Percentiles rank a stretch among this genome's conserved stretches.
phyloP scores from a whole-genome alignment of 2,329 filamentous ascomycete species.

The Xylariaceae sp. region DNA sequence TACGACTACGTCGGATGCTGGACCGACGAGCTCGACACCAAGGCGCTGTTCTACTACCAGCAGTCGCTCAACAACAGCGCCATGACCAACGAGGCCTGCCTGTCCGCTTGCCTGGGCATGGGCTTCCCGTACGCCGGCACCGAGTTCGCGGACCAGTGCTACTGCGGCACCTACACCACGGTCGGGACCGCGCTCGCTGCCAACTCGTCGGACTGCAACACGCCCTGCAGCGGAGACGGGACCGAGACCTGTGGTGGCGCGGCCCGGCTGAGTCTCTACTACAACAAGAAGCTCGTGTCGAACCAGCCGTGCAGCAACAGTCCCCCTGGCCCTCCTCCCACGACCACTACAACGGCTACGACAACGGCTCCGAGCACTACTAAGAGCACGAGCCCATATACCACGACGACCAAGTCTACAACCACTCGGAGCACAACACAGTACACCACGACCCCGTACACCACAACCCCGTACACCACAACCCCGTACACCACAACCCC shows the following conservation, averaged over 20 bases:
- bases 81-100: conserved; percentile 36
- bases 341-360: neutral
- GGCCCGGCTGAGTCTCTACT: conserved; percentile 35
- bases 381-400: neutral
- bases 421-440: conserved; percentile 18
- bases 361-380: neutral
- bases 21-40: conserved; percentile 35
- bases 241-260: conserved; percentile 36
- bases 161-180: conserved; percentile 46
- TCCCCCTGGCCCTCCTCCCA: conserved; percentile 2
- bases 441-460: conserved; percentile 35
- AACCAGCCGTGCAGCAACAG: conserved; percentile 26
- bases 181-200: conserved; percentile 31
- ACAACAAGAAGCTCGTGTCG: conserved; percentile 41
- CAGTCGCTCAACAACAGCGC: conserved; percentile 25
- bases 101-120: conserved; percentile 32
- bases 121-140: conserved; percentile 42
- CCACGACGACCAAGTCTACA: conserved; percentile 7
- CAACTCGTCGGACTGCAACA: conserved; percentile 35
- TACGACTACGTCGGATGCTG: conserved; percentile 60
- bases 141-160: conserved; percentile 39
- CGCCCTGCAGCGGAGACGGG: conserved; percentile 43
- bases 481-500: too few relatives aligned
- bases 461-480: too few relatives aligned
- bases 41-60: conserved; percentile 38